Conservation (phyloP, 108 stramenopile genomes). For the Nitzschia palea region DNA sequence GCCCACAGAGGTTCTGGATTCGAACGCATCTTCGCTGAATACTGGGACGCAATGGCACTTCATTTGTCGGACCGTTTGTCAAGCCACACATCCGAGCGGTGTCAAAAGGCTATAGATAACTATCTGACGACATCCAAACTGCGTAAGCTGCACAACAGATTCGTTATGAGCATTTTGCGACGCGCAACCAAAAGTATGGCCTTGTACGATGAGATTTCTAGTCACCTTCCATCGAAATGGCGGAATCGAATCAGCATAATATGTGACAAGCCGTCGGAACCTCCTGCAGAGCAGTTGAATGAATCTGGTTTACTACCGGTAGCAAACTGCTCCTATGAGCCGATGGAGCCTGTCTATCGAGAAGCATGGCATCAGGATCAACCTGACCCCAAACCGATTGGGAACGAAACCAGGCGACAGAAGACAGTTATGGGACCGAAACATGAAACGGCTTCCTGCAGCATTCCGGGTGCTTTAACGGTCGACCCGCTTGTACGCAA, state of each 20-base stretch:
- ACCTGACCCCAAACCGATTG: background rate
- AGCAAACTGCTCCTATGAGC: background rate
- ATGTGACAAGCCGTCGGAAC: background rate
- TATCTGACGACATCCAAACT: conserved; percentile 67
- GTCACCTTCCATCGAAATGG: conserved; percentile 17
- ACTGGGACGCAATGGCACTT: conserved; percentile 65
- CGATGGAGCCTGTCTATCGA: background rate
- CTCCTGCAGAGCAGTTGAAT: background rate
- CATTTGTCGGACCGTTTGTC: conserved; percentile 26
- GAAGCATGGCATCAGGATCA: conserved; percentile 20
- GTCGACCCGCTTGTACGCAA: conserved; percentile 62
- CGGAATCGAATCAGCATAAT: conserved; percentile 5
- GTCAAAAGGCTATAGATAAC: conserved; percentile 37
- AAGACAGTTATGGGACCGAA: background rate
- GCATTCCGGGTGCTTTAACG: conserved; percentile 64
- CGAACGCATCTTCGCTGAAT: conserved; percentile 63
- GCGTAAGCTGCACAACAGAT: conserved; percentile 71
- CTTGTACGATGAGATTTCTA: conserved; percentile 11
- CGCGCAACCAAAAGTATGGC: conserved; percentile 15
- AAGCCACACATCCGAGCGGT: conserved; percentile 7
- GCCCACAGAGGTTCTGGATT: conserved; percentile 44
- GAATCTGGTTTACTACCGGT: background rate
- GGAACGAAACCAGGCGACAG: conserved; percentile 1
- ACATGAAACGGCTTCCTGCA: conserved; percentile 28
- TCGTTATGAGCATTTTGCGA: conserved; percentile 63